phyloP scores from a whole-genome alignment of 176 grass and related monocot genomes.

The Sorghum bicolor region Sorghum_bicolor_NCBIv3 NC_012872.2:71204501-71205000 shows the following conservation, averaged over 20 bases:
- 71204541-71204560: no score
- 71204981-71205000: constrained; percentile 1
- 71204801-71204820: not conserved
- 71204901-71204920: not conserved
- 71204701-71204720: not conserved
- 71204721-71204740: not conserved
- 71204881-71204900: not conserved
- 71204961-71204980: not conserved
- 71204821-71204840: not conserved
- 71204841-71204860: not conserved
- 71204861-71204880: not conserved
- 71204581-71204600: no score
- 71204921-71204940: not conserved
- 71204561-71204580: no score
- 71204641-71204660: constrained; percentile 10
- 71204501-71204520: no score
- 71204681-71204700: not conserved
- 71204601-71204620: no score
- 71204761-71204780: not conserved
- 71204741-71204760: not conserved
- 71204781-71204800: not conserved
- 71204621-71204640: no score
- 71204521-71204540: no score
- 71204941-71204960: not conserved
- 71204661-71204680: not conserved